Conservation (phyloP, 2,329 filamentous ascomycete species). For the Tolypocladium amazonense region DNA sequence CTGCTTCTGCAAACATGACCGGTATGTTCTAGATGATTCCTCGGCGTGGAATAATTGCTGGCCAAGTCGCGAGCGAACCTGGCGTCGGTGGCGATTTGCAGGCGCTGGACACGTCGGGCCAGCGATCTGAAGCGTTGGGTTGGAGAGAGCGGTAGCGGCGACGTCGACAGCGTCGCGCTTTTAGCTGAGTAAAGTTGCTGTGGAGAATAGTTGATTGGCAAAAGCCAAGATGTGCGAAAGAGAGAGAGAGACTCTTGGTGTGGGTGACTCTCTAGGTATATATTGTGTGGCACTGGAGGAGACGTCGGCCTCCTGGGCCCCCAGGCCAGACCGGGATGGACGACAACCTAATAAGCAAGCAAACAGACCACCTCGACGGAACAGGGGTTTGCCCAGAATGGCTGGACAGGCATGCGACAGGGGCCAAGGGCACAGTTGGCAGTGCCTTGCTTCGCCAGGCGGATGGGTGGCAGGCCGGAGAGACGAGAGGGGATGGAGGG, state of each 20-base stretch:
- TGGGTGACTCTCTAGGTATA: constrained; percentile 20
- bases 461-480: not conserved
- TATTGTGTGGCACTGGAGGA: constrained; percentile 12
- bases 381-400: constrained; percentile 3
- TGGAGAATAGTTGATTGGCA: constrained; percentile 22
- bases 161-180: constrained; percentile 16
- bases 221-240: constrained; percentile 23
- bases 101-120: constrained; percentile 15
- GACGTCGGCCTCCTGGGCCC: not conserved
- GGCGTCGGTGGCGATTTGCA: constrained; percentile 13
- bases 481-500: not conserved
- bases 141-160: constrained; percentile 12
- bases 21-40: constrained; percentile 23
- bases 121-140: constrained; percentile 9
- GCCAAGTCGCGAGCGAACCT: constrained; percentile 18
- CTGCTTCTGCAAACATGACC: constrained; percentile 47
- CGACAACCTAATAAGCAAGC: not conserved
- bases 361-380: not conserved
- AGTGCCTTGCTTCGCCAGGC: not conserved
- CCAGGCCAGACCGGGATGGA: not conserved
- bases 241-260: constrained; percentile 9
- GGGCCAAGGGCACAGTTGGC: constrained; percentile 1
- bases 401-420: constrained; percentile 14
- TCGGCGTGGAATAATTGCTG: constrained; percentile 15
- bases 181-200: constrained; percentile 3